Conservation (phyloP, 176 grass and related monocot species). For the Triticum monococcum region DNA sequence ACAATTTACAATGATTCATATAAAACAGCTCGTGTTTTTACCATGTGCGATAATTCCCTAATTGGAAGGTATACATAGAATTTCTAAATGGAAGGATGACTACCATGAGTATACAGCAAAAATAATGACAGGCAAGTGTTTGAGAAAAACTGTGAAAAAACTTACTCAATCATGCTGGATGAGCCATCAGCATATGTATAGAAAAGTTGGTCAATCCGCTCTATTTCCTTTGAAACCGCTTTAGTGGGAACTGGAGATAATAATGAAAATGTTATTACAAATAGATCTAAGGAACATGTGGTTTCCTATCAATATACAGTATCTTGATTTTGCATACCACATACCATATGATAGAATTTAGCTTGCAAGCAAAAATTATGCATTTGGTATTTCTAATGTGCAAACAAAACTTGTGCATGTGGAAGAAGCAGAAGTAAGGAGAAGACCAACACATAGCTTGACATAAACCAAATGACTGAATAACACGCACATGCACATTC, state of each 20-base stretch:
- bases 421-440: conserved; percentile 16
- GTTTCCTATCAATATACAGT: not conserved
- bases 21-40: not conserved
- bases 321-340: not conserved
- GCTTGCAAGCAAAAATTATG: not conserved
- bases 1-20: conserved; percentile 5
- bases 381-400: not conserved
- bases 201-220: conserved; percentile 91
- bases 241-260: conserved; percentile 65
- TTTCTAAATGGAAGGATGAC: not conserved
- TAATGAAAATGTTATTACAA: conserved; percentile 6
- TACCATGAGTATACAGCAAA: conserved; percentile 9
- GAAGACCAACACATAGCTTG: not conserved
- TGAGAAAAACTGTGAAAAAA: conserved; percentile 28
- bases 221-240: conserved; percentile 87
- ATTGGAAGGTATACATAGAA: not conserved
- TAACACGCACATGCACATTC: conserved; percentile 15
- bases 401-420: not conserved
- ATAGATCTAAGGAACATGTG: conserved; percentile 10
- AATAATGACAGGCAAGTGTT: not conserved
- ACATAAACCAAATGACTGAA: conserved; percentile 3
- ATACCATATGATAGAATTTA: not conserved
- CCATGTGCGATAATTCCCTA: not conserved
- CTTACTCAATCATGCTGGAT: conserved; percentile 84
- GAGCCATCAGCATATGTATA: conserved; percentile 75